These are phyloP conservation scores for Penstemon barbatus DNA, from an alignment of 257 asterid species.

Conservation along the genomic window DNA sequence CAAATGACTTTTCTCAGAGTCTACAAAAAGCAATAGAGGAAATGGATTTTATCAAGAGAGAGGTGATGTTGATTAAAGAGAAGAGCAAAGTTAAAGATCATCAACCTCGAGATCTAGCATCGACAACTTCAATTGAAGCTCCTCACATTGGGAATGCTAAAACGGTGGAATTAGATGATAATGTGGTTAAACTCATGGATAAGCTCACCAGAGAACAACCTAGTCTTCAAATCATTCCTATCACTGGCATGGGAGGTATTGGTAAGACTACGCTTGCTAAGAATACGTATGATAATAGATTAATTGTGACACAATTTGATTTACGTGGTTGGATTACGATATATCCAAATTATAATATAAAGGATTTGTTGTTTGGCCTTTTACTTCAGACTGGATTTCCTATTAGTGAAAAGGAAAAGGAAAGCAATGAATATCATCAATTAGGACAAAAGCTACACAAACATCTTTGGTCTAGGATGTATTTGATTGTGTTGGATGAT, in stretches of 20 bases:
- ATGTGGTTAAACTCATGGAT: neutral
- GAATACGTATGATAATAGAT: neutral
- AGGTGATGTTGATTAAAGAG: too few relatives aligned
- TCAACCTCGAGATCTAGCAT: too few relatives aligned
- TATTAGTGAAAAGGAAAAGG: neutral
- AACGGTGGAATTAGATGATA: conserved; percentile 7
- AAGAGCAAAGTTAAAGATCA: too few relatives aligned
- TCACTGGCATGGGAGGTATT: conserved; percentile 31
- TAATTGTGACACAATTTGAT: neutral
- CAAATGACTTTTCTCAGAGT: too few relatives aligned
- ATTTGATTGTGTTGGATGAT: conserved; percentile 28
- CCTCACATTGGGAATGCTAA: neutral
- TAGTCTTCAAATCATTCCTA: neutral
- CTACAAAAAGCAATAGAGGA: too few relatives aligned
- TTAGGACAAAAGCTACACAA: conserved; percentile 24
- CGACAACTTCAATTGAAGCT: too few relatives aligned
- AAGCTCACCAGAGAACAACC: neutral
- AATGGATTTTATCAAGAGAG: too few relatives aligned
- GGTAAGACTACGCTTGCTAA: conserved; percentile 30
- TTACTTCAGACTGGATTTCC: neutral
- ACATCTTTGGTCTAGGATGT: conserved; percentile 12
- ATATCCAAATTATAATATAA: conserved; percentile 2
- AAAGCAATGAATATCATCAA: neutral
- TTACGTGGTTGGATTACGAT: conserved; percentile 21
- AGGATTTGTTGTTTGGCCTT: conserved; percentile 7